These are phyloP conservation scores for Lasiosphaeriaceae sp. DNA, from an alignment of 495 filamentous ascomycete species.

Conservation along the genomic window DNA sequence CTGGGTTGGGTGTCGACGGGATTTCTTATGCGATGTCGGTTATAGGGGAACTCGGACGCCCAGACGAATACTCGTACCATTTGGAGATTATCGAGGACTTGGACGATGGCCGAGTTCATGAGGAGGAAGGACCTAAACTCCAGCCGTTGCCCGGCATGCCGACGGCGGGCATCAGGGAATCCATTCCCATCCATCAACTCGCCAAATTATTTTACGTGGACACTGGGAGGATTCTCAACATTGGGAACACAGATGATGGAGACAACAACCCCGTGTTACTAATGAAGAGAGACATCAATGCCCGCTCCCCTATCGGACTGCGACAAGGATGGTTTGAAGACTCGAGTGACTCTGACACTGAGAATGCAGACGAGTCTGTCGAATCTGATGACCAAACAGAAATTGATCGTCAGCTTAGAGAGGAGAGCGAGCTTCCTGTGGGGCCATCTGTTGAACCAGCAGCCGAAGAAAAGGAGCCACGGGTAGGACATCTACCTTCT, in stretches of 20 bases:
- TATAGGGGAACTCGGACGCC: neutral
- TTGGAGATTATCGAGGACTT: slow-evolving; percentile 87
- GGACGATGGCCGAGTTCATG: slow-evolving; percentile 86
- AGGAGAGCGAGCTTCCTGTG: slow-evolving; percentile 32
- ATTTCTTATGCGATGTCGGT: neutral
- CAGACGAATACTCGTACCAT: slow-evolving; percentile 81
- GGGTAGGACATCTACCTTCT: slow-evolving; percentile 59
- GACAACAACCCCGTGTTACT: slow-evolving; percentile 83
- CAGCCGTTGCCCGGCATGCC: slow-evolving; percentile 70
- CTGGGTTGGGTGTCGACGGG: neutral
- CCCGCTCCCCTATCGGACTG: slow-evolving; percentile 58
- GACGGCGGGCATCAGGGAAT: slow-evolving; percentile 75
- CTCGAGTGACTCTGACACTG: slow-evolving; percentile 1
- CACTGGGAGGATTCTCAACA: slow-evolving; percentile 90
- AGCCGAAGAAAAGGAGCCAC: slow-evolving; percentile 1
- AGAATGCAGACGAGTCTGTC: neutral
- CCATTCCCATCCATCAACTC: slow-evolving; percentile 84
- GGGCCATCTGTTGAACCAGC: neutral
- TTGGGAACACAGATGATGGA: slow-evolving; percentile 68
- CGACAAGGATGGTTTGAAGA: slow-evolving; percentile 22
- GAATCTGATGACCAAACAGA: slow-evolving; percentile 51
- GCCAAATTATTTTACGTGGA: slow-evolving; percentile 98
- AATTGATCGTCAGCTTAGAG: slow-evolving; percentile 63
- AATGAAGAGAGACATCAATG: slow-evolving; percentile 78
- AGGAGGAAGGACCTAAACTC: slow-evolving; percentile 61